phyloP scores from a whole-genome alignment of 2,329 filamentous ascomycete species.

The Dryadomyces quercivorus region DNA sequence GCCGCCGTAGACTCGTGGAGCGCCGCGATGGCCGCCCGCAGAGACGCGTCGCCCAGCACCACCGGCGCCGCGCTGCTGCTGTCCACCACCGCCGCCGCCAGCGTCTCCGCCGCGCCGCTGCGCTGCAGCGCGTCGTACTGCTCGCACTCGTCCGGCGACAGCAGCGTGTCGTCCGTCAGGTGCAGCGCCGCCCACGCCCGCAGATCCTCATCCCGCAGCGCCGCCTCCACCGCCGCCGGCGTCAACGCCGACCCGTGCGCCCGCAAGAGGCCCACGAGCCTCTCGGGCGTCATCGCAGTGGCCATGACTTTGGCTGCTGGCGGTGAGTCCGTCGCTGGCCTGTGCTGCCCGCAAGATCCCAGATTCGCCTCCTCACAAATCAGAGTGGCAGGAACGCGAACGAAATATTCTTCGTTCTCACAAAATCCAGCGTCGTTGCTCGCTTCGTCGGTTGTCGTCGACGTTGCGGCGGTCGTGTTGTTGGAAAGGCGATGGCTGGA shows the following conservation, averaged over 20 bases:
- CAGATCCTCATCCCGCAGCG: slow-evolving; percentile 22
- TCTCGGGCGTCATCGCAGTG: neutral
- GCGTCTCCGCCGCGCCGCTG: slow-evolving; percentile 32
- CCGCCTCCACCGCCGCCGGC: slow-evolving; percentile 18
- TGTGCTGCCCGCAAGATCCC: too few species aligned
- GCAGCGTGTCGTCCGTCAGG: slow-evolving; percentile 36
- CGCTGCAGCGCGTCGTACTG: slow-evolving; percentile 39
- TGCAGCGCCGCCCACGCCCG: slow-evolving; percentile 36
- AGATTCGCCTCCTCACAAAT: too few species aligned
- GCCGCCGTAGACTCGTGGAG: slow-evolving; percentile 51
- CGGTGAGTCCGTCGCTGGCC: too few species aligned
- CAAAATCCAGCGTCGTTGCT: too few species aligned
- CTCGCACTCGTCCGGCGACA: slow-evolving; percentile 40
- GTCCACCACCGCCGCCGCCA: slow-evolving; percentile 20
- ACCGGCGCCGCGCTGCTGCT: slow-evolving; percentile 21
- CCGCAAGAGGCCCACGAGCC: slow-evolving; percentile 7
- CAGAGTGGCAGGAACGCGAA: too few species aligned
- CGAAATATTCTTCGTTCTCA: too few species aligned
- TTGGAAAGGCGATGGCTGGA: too few species aligned
- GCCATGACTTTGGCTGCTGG: neutral
- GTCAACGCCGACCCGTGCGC: slow-evolving; percentile 5
- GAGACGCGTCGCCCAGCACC: neutral
- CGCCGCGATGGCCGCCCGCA: slow-evolving; percentile 48
- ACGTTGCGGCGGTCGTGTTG: too few species aligned
- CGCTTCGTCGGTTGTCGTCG: too few species aligned